Evolutionary conservation across 176 grass and related monocot genomes (phyloP).

Genomic region (Eleusine indica): DNA sequence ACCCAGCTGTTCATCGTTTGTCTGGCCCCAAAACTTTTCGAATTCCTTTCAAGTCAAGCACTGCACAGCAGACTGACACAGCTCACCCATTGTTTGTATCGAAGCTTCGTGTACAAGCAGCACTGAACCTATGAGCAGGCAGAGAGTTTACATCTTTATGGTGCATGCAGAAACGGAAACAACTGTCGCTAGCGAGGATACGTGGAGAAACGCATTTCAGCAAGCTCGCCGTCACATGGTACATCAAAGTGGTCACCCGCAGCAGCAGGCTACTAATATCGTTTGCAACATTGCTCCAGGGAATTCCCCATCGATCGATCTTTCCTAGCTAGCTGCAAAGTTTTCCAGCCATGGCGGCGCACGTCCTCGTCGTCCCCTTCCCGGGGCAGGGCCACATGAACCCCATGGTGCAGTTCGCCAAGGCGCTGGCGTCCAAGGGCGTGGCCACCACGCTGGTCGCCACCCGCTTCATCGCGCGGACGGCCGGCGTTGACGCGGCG

Average conservation of each 20-base stretch:
- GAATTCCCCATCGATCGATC: neutral
- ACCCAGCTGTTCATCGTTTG: no score
- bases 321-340: neutral
- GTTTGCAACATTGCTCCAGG: neutral
- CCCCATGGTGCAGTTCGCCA: conserved; percentile 72
- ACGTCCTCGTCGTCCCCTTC: conserved; percentile 64
- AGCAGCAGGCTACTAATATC: neutral
- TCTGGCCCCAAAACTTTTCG: no score
- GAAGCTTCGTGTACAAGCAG: neutral
- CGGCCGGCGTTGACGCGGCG: conserved; percentile 20
- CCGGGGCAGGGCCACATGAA: conserved; percentile 75
- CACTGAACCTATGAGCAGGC: no score
- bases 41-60: no score
- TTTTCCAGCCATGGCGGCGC: conserved; percentile 31
- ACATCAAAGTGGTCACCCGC: neutral
- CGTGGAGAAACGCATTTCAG: neutral
- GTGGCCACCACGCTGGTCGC: conserved; percentile 46
- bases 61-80: no score
- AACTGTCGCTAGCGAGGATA: neutral
- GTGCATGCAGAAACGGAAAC: neutral
- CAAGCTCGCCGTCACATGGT: neutral
- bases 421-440: conserved; percentile 53
- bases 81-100: neutral
- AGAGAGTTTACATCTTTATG: neutral
- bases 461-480: conserved; percentile 56